Conservation (phyloP, 148 eudicot species). For the Vaccinium vitisidaea region DNA sequence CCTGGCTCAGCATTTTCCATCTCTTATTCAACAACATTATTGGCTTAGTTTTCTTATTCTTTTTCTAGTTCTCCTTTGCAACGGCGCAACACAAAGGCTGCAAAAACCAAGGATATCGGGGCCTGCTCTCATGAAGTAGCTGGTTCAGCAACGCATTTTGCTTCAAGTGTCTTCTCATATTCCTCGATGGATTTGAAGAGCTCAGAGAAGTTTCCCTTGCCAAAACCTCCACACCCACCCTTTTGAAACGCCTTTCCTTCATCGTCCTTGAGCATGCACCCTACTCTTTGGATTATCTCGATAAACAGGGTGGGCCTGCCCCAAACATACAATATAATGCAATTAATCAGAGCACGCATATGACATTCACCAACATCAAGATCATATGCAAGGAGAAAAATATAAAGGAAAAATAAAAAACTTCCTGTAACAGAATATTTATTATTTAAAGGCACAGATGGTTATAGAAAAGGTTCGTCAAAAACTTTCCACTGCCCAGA, state of each 20-base stretch:
- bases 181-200: constrained; percentile 96
- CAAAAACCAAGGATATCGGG: not conserved
- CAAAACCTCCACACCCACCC: constrained; percentile 97
- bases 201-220: constrained; percentile 96
- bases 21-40: not conserved
- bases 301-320: constrained; percentile 89
- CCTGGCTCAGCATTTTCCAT: not conserved
- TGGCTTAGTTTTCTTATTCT: not conserved
- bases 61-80: not conserved
- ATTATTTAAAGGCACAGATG: not conserved
- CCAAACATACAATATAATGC: constrained; percentile 6
- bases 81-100: not conserved
- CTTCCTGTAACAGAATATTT: not conserved
- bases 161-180: constrained; percentile 91
- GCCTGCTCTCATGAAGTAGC: constrained; percentile 28
- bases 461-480: not conserved
- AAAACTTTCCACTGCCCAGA: not conserved
- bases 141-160: constrained; percentile 37
- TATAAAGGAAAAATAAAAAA: not conserved
- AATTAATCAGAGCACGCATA: not conserved
- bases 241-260: constrained; percentile 69
- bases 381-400: not conserved
- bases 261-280: constrained; percentile 79
- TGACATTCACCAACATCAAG: not conserved
- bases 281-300: constrained; percentile 94